Evolutionary conservation across 768 basidiomycete species (phyloP).

Genomic region (Hygrophorus pudorinus): DNA sequence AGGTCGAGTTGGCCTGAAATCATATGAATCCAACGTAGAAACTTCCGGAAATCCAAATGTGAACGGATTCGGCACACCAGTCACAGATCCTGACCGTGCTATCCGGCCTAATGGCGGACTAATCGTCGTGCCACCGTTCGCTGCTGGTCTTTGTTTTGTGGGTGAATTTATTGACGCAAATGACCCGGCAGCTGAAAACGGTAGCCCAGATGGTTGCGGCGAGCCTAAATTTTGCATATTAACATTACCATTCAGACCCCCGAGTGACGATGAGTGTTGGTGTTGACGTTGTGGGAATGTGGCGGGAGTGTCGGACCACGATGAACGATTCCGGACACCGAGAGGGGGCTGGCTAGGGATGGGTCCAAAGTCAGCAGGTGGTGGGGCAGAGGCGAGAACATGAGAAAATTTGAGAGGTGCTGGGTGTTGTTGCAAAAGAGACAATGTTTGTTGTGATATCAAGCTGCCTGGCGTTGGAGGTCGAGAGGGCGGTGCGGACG

Average conservation of each 20-base stretch:
- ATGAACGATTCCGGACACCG: constrained; percentile 5
- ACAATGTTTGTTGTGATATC: background rate
- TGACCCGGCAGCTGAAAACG: constrained; percentile 4
- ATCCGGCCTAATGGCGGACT: constrained; percentile 39
- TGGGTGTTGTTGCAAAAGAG: background rate
- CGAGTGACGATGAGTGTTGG: constrained; percentile 33
- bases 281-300: constrained; percentile 19
- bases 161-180: constrained; percentile 13
- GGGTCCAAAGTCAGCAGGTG: constrained; percentile 2
- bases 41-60: constrained; percentile 24
- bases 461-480: constrained; percentile 15
- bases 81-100: constrained; percentile 49
- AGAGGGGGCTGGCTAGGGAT: background rate
- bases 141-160: constrained; percentile 4
- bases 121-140: constrained; percentile 14
- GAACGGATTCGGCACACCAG: constrained; percentile 30
- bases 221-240: constrained; percentile 7
- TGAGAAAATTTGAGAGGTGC: background rate
- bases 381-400: constrained; percentile 1
- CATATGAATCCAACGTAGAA: constrained; percentile 2
- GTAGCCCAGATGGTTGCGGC: constrained; percentile 10
- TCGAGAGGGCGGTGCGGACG: constrained; percentile 24
- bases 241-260: constrained; percentile 21
- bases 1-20: background rate
- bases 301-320: constrained; percentile 4